Base-by-base conservation (phyloP, 2,329 filamentous ascomycete genomes). In the Thielaviopsis punctulata region DNA sequence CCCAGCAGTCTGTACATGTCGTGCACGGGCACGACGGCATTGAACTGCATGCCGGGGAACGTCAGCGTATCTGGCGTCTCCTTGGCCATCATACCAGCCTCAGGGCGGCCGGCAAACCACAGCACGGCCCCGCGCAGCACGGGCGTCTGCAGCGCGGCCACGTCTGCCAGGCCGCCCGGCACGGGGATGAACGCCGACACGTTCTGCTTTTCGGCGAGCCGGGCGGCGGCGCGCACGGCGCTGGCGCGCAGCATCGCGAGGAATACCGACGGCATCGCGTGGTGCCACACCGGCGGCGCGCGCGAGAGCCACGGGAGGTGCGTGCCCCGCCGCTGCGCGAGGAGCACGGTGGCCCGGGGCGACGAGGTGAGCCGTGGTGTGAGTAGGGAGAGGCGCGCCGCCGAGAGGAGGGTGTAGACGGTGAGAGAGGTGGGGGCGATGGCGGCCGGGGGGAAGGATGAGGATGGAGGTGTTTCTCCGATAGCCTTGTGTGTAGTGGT, bases 261-360 rank as follows among this genome's bases (percentile, higher is more conserved):
- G 0, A 83, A 59, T 23, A 74, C 65, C 0, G 65, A 62, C 30
- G 71, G 67, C 77, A 82, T 83, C 57, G 80, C 76, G 4, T 64
- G 41, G 25, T 77, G 70, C 71, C 70, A 77, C 22, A 67, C 62
- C 8, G 64, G 62, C 2, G 24, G 44, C 8, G 55, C 56, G 52
- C 25, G 45, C 13, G 41, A 22, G 10, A 55, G 27, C 53, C 53
- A 55, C 2, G 49, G 2, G 13, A 45, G 27, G 36, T 55, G 49
- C 21, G 48, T 52, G 7, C 27, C 24, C 24, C 51, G 50, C 21
- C 50, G 50, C 5, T 27, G 18, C 7, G 51, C 48, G 21, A 55
- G 44, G 18, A 53, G 33, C n/a, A 49, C 25, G 22, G 51, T 51
- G 48, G 22, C 19, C 4, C 39, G 41, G 25, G 39, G 48, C 25